These are phyloP conservation scores for Leccinum longicurvipes DNA, from an alignment of 768 basidiomycete genomes.

Conservation along the genomic window DNA sequence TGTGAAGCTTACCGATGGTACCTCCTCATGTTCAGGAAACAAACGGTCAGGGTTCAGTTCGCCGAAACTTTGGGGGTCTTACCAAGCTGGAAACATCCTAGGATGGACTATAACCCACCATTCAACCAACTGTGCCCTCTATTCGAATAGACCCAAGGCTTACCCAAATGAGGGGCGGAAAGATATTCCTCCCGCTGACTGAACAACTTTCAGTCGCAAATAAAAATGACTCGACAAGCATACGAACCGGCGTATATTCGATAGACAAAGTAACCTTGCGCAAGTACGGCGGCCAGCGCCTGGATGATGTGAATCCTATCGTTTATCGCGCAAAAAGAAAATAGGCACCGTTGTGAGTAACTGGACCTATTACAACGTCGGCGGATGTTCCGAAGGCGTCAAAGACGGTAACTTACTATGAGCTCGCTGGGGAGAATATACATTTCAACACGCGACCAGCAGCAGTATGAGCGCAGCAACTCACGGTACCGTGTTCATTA, in stretches of 20 bases:
- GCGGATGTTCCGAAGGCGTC: neutral
- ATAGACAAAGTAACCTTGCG: slow-evolving; percentile 10
- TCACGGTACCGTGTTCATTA: neutral
- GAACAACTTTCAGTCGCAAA: neutral
- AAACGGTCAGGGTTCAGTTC: neutral
- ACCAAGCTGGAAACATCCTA: slow-evolving; percentile 3
- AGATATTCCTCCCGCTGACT: slow-evolving; percentile 4
- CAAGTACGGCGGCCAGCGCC: neutral
- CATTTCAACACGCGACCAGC: neutral
- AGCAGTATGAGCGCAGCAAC: neutral
- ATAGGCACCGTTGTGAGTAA: neutral
- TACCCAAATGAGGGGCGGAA: slow-evolving; percentile 1
- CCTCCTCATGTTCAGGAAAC: neutral
- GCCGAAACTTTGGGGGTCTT: neutral
- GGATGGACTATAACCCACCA: neutral
- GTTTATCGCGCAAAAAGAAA: neutral
- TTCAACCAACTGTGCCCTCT: neutral
- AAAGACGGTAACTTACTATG: neutral
- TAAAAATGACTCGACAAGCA: neutral
- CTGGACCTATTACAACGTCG: slow-evolving; percentile 2
- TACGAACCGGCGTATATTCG: slow-evolving; percentile 13
- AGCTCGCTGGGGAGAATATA: slow-evolving; percentile 1
- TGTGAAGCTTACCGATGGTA: neutral
- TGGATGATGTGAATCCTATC: neutral
- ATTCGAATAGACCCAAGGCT: neutral